Evolutionary conservation across 805 yeast genomes (phyloP), one percentile per base, ranked within the genome.

Genomic region (Candida glaebosa): DNA sequence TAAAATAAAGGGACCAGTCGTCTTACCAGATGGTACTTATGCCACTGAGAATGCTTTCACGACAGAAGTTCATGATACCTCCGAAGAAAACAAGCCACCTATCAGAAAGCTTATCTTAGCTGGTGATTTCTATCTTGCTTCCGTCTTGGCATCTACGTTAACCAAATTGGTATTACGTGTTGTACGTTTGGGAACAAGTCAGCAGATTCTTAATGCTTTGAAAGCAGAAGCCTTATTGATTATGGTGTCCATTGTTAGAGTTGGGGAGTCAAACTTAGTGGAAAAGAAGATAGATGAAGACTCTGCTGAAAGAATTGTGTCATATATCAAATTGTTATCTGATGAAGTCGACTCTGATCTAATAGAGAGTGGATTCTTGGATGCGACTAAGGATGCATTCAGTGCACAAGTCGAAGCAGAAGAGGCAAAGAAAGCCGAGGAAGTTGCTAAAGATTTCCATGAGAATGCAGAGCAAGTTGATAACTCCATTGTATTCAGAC

Each of bases 1-100:
- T 35, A 54, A 61, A 38, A 53, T 63, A 31, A 61, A 69, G 43
- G 87, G 87, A 34, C 97, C 97, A 16, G 82, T 84, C 45, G 83
- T 93, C 44, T 75, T 93, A 50, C 96, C 99, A n/a, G 99, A 93
- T 67, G 99, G 99, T 53, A 93, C 99, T 0, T 93, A 93, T 65
- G 99, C 99, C 20, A 87, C 96, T 32, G 99, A 93, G 65, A 79
- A 81, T 48, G 93, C 96, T 0, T 66, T 83, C 43, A 84, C 84
- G 12, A 67, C 80, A 4, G 70, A 69, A 31, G 54, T 55, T 16
- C 48, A 52, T 6, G 49, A 49, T 12, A 62, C 57, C 3, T 59
- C 63, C n/a, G 68, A 73, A n/a, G 60, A 63, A 12, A 50, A 54
- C 17, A 74, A 73, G 50, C 87, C 90, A 20, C 87, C 95, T 35